phyloP scores from a whole-genome alignment of 164 flowering plant species.

The Macadamia tetraphylla region DNA sequence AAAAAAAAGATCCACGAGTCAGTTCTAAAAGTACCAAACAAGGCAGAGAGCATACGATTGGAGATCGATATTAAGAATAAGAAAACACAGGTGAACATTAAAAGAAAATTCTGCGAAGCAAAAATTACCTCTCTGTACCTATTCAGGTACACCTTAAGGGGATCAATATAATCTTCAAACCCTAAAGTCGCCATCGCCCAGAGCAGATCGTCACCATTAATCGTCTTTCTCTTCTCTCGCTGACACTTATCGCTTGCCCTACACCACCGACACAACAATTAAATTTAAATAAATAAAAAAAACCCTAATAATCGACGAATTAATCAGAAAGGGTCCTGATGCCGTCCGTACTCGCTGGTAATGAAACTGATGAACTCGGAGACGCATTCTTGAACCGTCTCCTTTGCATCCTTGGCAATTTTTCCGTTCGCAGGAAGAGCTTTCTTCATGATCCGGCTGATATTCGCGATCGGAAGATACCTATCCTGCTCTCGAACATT shows the following conservation, averaged over 20 bases:
- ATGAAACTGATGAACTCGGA: conserved; percentile 44
- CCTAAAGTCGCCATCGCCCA: conserved; percentile 82
- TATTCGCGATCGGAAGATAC: conserved; percentile 39
- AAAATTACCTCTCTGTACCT: conserved; percentile 59
- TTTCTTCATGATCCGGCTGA: conserved; percentile 46
- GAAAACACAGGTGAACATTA: neutral
- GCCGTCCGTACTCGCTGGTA: conserved; percentile 35
- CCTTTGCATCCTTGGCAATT: conserved; percentile 45
- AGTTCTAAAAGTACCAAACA: conserved; percentile 1
- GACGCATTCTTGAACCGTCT: conserved; percentile 42
- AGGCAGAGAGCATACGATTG: neutral
- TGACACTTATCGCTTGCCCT: conserved; percentile 86
- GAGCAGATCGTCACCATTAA: conserved; percentile 72
- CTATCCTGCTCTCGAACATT: conserved; percentile 39
- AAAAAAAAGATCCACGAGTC: neutral
- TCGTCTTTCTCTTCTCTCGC: conserved; percentile 73
- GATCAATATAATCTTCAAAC: conserved; percentile 71
- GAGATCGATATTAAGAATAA: too few relatives aligned
- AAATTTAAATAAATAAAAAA: neutral
- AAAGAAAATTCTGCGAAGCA: neutral
- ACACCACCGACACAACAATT: conserved; percentile 2
- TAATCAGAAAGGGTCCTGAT: neutral
- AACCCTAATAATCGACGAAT: neutral
- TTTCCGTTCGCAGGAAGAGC: conserved; percentile 40
- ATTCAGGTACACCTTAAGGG: conserved; percentile 49